Evolutionary conservation across 164 flowering plant genomes (phyloP), one percentile per base, ranked within the genome.

Genomic region (Tinospora cordifolia): DNA sequence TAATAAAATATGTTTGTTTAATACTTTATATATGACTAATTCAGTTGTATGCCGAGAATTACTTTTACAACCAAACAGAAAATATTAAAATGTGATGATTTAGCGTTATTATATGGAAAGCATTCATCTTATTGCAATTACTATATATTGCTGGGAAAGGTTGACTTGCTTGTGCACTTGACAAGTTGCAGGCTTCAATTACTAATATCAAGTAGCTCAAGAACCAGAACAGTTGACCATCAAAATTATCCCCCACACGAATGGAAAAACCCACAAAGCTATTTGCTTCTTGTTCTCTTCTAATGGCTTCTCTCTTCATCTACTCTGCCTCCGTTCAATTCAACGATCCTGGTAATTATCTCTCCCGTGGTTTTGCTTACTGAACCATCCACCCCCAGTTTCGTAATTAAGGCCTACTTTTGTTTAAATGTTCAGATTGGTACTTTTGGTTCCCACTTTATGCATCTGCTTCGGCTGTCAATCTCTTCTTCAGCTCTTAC

Each of bases 361-460:
- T 19, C 0, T 38, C n/a, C 22, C 7, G 22, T 15, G 2, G 22
- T 40, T 59, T 60, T 70, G 14, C 62, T 19, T 26, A n/a, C 8
- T 63, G n/a, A 54, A 54, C 8, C 60, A 19, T n/a, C 60, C n/a
- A 54, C 22, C 4, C 60, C 24, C 60, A 54, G 24, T 54, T 41
- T 30, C 58, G 6, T 13, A 3, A 17, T n/a, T n/a, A 62, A 27
- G 71, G 39, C 14, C 14, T 24, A 38, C 0, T 10, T 22, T 22
- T 26, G 26, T 70, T n/a, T 54, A 8, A 30, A 72, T 27, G 41
- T 63, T 30, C 34, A 89, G 92, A 89, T 79, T 88, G 95, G 95
- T 91, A 91, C 77, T 82, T 86, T 17, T 89, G 95, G 93, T 65
- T 87, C 67, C 90, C 97, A 63, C 82, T 91, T 64, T 89, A 87